Base-by-base conservation (phyloP, 192 early-diverging fungal genomes). In the Backusella luteola region DNA sequence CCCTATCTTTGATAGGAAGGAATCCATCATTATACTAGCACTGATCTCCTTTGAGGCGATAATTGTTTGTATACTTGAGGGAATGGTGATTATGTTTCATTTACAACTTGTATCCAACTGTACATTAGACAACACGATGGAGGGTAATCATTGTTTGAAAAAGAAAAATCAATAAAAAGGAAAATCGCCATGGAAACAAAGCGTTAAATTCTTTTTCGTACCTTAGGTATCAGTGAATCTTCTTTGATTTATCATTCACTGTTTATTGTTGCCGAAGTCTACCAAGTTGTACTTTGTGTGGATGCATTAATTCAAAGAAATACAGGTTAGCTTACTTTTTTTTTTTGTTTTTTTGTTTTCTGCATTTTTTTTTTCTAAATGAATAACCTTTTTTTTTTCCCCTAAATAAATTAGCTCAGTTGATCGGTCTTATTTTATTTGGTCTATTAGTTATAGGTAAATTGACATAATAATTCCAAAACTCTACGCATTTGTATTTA, bases 221-320 rank as follows among this genome's bases (percentile, higher is more conserved):
- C 14, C 41, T 29, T 77, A 81, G 80, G 82, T 69, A 67, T 84
- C 49, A 80, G 78, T 34, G 74, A 77, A 35, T 84, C 82, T 23
- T 79, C 80, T 75, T 74, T 84, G 35, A 84, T 84, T 34, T 84
- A 84, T 68, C 82, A 84, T 59, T 74, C 73, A 41, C 35, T 84
- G 4, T 84, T 84, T 44, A 84, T 84, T 32, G 73, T 77, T 53
- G 34, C 75, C 11, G 79, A 84, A 63, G 74, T 76, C 17, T 84
- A 80, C 66, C 82, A 84, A 52, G 77, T 84, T 12, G 23, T 78
- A 9, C 66, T 84, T 14, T 79, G 78, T 66, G 41, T 80, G 14
- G 82, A 84, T 67, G 82, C 82, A n/a, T 73, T 84, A 5, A 56
- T 73, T 34, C 78, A 78, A 34, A 56, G 79, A 66, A 84, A 84